Conservation (phyloP, 768 basidiomycete species). For the Lentinula raphanica region DNA sequence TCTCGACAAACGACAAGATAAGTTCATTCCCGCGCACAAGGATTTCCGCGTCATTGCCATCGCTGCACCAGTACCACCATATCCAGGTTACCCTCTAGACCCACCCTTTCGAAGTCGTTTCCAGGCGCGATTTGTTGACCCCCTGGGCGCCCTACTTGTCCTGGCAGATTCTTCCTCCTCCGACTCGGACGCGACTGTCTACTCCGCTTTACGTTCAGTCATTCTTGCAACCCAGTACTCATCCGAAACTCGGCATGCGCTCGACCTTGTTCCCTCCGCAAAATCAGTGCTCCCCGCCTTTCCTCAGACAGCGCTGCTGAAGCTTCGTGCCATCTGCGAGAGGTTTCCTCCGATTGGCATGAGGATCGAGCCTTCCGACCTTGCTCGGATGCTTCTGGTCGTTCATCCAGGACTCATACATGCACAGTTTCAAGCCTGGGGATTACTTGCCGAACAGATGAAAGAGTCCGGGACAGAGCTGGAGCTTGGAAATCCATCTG, state of each 20-base stretch:
- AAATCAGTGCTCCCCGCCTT: conserved; percentile 54
- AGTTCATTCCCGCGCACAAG: conserved; percentile 61
- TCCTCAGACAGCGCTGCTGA: conserved; percentile 57
- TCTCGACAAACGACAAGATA: conserved; percentile 37
- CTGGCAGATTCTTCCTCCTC: conserved; percentile 23
- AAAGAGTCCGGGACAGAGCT: conserved; percentile 47
- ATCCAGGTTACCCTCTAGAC: conserved; percentile 60
- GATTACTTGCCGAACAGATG: conserved; percentile 49
- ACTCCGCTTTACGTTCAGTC: conserved; percentile 45
- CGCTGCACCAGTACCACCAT: conserved; percentile 64
- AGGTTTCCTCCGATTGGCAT: conserved; percentile 43
- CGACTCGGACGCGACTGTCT: conserved; percentile 21
- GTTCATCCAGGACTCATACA: conserved; percentile 56
- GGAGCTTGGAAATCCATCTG: conserved; percentile 43
- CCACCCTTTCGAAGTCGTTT: conserved; percentile 68
- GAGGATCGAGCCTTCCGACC: conserved; percentile 37
- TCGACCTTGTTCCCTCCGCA: conserved; percentile 41
- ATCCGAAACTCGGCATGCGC: conserved; percentile 48
- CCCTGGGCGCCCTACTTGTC: conserved; percentile 46
- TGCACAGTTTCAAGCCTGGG: conserved; percentile 60
- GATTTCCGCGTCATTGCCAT: conserved; percentile 68
- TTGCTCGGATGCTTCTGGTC: conserved; percentile 48
- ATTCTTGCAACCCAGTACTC: conserved; percentile 61
- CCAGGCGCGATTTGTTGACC: conserved; percentile 64
- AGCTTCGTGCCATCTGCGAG: conserved; percentile 39